These are phyloP conservation scores for Boletus speciosus DNA, from an alignment of 768 basidiomycete genomes.

Conservation along the genomic window DNA sequence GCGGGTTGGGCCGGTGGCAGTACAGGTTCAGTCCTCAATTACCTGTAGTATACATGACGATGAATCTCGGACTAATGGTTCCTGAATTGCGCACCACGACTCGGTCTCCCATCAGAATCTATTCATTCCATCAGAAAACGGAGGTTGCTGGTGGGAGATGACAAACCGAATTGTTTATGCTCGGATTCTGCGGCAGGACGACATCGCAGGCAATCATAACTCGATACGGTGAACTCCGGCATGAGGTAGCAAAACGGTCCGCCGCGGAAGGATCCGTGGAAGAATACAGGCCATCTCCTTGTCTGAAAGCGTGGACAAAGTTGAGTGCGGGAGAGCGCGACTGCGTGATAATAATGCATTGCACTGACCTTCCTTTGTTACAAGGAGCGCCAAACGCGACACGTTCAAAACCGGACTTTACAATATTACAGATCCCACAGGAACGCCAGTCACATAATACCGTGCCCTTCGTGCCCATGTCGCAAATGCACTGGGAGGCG, in stretches of 20 bases:
- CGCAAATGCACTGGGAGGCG: conserved; percentile 64
- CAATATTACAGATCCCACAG: conserved; percentile 61
- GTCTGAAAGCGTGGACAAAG: conserved; percentile 33
- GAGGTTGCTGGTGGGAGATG: conserved; percentile 15
- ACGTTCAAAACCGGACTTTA: conserved; percentile 52
- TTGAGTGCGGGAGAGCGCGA: not conserved
- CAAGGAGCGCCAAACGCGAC: conserved; percentile 54
- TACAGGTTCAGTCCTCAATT: conserved; percentile 19
- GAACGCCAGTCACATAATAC: conserved; percentile 55
- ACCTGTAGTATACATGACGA: conserved; percentile 54
- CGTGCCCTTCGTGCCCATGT: conserved; percentile 54
- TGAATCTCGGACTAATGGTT: conserved; percentile 54
- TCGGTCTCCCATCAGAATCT: conserved; percentile 48
- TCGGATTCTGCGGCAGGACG: conserved; percentile 34
- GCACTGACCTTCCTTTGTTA: conserved; percentile 53
- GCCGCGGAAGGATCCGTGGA: conserved; percentile 57
- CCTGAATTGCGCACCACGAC: conserved; percentile 53
- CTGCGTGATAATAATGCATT: conserved; percentile 1
- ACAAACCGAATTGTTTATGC: conserved; percentile 27
- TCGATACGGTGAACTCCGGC: conserved; percentile 62
- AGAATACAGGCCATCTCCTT: conserved; percentile 62
- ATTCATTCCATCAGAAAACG: conserved; percentile 26
- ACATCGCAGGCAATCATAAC: conserved; percentile 62
- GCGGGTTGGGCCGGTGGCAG: conserved; percentile 9
- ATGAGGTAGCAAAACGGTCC: conserved; percentile 61